phyloP scores from a whole-genome alignment of 495 filamentous ascomycete genomes.

The Bombardia bombarda region DNA sequence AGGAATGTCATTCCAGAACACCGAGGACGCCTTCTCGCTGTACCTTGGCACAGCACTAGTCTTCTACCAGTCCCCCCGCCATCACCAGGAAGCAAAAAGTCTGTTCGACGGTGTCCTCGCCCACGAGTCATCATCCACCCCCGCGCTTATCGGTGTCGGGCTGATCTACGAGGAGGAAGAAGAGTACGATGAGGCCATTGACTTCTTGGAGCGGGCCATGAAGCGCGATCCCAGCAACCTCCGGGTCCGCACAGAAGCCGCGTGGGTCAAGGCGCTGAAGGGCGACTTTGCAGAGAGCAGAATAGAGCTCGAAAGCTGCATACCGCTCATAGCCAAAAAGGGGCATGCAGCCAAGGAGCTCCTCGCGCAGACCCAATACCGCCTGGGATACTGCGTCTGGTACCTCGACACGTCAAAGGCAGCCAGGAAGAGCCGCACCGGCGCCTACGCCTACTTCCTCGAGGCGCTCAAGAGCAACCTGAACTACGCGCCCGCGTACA shows the following conservation, averaged over 20 bases:
- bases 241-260: constrained; percentile 70
- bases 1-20: constrained; percentile 58
- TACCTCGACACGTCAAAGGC: constrained; percentile 60
- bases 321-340: constrained; percentile 47
- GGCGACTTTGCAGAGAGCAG: constrained; percentile 60
- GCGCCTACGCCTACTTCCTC: constrained; percentile 74
- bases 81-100: constrained; percentile 77
- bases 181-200: constrained; percentile 68
- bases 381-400: constrained; percentile 87
- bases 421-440: constrained; percentile 64
- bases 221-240: constrained; percentile 61
- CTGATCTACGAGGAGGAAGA: constrained; percentile 88
- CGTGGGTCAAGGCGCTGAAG: constrained; percentile 82
- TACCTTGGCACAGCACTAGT: constrained; percentile 76
- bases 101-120: constrained; percentile 75
- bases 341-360: constrained; percentile 49
- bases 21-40: constrained; percentile 62
- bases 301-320: constrained; percentile 59
- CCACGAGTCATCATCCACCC: constrained; percentile 61
- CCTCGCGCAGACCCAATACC: constrained; percentile 74
- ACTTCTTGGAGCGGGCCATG: constrained; percentile 68
- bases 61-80: constrained; percentile 77
- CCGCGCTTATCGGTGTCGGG: constrained; percentile 81
- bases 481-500: constrained; percentile 89
- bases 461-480: constrained; percentile 77